Evolutionary conservation across 495 filamentous ascomycete genomes (phyloP).

Genomic region (Xylaria acuta): DNA sequence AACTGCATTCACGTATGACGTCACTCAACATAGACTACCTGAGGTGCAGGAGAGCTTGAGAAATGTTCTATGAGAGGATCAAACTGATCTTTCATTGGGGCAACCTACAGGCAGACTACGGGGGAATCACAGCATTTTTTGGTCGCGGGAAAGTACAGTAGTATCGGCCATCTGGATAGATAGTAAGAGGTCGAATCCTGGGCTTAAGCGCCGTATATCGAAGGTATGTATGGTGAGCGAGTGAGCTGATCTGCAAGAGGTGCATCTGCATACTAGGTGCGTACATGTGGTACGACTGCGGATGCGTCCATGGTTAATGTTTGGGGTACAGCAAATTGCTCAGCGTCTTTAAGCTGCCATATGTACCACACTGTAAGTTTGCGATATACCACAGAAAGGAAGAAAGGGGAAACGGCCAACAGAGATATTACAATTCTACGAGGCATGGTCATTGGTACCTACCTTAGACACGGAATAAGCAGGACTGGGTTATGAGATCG

Average conservation of each 20-base stretch:
- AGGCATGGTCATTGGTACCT: not conserved
- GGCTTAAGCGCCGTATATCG: not conserved
- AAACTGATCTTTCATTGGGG: not conserved
- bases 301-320: not conserved
- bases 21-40: slow-evolving; percentile 14
- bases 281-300: not conserved
- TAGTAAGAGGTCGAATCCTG: not conserved
- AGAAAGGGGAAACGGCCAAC: not conserved
- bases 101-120: not conserved
- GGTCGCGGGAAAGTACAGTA: not conserved
- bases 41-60: not conserved
- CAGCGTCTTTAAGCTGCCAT: not conserved
- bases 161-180: not conserved
- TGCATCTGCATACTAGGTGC: slow-evolving; percentile 7
- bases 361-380: not conserved
- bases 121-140: not conserved
- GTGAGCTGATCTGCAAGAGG: slow-evolving; percentile 5
- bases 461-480: not conserved
- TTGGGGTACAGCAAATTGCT: not conserved
- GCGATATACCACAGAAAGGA: not conserved
- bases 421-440: not conserved
- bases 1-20: slow-evolving; percentile 2
- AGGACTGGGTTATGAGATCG: not conserved
- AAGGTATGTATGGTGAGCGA: not conserved
- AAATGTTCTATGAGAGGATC: no score